Evolutionary conservation across 768 basidiomycete genomes (phyloP), one percentile per base, ranked within the genome.

Genomic region (Termitomyces sp.): DNA sequence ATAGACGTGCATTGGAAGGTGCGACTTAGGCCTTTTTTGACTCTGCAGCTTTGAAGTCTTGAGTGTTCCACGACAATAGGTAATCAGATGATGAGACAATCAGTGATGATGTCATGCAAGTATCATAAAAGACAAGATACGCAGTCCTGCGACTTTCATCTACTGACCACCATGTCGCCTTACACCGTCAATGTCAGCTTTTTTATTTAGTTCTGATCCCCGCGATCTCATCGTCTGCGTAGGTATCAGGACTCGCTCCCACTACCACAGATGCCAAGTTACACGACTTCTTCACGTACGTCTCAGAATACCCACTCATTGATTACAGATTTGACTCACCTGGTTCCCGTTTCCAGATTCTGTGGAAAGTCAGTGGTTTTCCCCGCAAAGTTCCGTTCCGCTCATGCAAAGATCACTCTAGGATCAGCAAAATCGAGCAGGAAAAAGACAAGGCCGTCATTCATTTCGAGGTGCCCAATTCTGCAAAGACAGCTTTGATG

Each of bases 401-500:
- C 18, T 36, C 12, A 30, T 61, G 61, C 26, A 52, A 28, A 43
- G 5, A 42, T 58, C 13, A 7, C 9, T 43, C 4, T 63, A 91
- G 87, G 66, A 92, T 94, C 70, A 67, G 70, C 18, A 76, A 77
- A n/a, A 84, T 94, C 69, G 82, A 90, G 28, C 68, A 67, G 49
- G 74, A 75, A 20, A 69, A 69, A 48, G 54, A 62, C 24, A 70
- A 60, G 6, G 95, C 94, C n/a, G 77, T 77, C 30, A 83, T 98
- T 63, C 73, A 83, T 52, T 98, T 97, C 66, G 88, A 91, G 70
- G 97, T 95, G 72, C 73, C 83, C 5, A 83, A 83, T 3, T 89
- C 94, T 1, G 93, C 88, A 6, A 87, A 86, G 72, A 96, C 94
- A 0, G 94, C 93, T 13, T 71, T 91, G 51, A 91, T 96, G 86